phyloP scores from a whole-genome alignment of 345 rosid genomes.

The Schrenkiella parvula region DNA sequence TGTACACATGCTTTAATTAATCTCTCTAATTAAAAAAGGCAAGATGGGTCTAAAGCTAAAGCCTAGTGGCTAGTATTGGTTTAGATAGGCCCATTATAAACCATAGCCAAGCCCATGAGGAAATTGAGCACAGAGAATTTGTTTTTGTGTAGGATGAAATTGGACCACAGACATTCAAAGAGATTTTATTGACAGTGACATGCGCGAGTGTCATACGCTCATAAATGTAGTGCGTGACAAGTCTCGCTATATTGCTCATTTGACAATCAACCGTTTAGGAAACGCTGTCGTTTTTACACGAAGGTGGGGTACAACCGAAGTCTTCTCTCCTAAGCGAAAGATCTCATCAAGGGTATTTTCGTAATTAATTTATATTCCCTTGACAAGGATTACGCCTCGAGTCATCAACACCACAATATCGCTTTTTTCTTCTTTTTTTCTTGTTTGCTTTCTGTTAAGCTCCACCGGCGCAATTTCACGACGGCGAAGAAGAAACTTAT shows the following conservation, averaged over 20 bases:
- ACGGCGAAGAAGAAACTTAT: background rate
- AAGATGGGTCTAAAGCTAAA: background rate
- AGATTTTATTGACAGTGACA: background rate
- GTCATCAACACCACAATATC: constrained; percentile 14
- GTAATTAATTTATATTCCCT: background rate
- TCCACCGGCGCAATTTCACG: background rate
- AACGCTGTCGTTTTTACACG: background rate
- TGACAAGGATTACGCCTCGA: constrained; percentile 1
- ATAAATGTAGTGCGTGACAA: background rate
- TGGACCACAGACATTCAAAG: background rate
- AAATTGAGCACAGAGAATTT: background rate
- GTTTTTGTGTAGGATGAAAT: background rate
- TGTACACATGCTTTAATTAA: background rate
- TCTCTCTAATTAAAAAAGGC: background rate
- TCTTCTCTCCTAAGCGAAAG: background rate
- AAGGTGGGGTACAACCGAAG: constrained; percentile 3
- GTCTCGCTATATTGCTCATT: background rate
- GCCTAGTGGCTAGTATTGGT: too few relatives aligned
- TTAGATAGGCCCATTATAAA: background rate
- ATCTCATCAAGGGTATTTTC: background rate
- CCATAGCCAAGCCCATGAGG: background rate
- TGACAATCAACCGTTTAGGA: background rate
- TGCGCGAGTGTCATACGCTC: background rate
- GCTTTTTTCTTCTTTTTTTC: background rate
- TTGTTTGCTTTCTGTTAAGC: background rate